phyloP scores from a whole-genome alignment of 2,329 filamentous ascomycete species.

The Ophiosphaerella narmari region DNA sequence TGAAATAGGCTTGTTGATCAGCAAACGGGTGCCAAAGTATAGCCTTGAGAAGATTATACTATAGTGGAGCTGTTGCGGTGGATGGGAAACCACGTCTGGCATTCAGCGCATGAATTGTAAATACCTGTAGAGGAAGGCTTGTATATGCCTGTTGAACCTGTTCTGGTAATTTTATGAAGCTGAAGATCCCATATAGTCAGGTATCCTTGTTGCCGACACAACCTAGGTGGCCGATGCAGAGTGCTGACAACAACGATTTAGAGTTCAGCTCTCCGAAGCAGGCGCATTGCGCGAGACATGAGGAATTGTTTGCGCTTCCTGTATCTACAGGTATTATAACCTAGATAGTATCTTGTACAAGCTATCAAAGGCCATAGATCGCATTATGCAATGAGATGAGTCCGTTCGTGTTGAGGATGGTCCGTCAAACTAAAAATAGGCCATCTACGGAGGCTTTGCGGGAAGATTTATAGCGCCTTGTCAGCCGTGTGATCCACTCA shows the following conservation, averaged over 20 bases:
- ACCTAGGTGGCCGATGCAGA: neutral
- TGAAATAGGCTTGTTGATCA: slow-evolving; percentile 77
- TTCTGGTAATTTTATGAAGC: too few species aligned
- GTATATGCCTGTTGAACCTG: too few species aligned
- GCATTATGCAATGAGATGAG: neutral
- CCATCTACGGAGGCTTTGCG: too few species aligned
- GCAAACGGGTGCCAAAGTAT: slow-evolving; percentile 80
- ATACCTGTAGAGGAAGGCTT: neutral
- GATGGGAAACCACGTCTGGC: slow-evolving; percentile 1
- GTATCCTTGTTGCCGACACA: neutral
- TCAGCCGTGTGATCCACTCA: neutral
- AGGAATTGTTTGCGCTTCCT: too few species aligned
- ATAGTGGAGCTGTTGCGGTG: slow-evolving; percentile 1
- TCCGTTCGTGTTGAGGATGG: too few species aligned
- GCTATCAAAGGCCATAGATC: too few species aligned
- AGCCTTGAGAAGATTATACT: slow-evolving; percentile 72
- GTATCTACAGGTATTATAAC: too few species aligned
- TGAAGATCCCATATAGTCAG: too few species aligned
- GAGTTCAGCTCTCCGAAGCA: too few species aligned
- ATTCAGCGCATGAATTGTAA: slow-evolving; percentile 3
- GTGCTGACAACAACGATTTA: neutral
- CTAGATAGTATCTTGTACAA: too few species aligned
- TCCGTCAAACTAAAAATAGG: too few species aligned
- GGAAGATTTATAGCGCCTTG: neutral
- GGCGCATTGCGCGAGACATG: too few species aligned